A percentile compares a stretch with the other conserved stretches of the same genome.
Conservation (phyloP, 2,329 filamentous ascomycete genomes). For the Pseudopyricularia cyperi region DNA sequence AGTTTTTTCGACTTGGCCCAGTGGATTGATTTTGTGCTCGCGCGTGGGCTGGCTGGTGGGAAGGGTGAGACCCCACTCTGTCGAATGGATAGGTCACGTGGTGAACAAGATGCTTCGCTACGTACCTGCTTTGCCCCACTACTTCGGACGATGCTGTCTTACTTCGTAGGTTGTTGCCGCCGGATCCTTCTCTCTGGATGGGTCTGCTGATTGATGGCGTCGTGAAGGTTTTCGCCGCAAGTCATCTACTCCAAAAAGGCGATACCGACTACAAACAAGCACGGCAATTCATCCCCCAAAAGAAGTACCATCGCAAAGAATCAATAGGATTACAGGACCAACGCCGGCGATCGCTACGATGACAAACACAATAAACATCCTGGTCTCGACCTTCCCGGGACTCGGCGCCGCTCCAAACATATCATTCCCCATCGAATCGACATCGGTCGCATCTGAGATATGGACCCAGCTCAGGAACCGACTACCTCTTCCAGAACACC, state of each 20-base stretch:
- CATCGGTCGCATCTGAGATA: constrained; percentile 55
- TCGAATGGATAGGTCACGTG: neutral
- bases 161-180: no score
- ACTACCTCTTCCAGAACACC: constrained; percentile 42
- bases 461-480: constrained; percentile 48
- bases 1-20: neutral
- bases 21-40: constrained; percentile 2
- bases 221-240: no score
- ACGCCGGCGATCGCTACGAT: no score
- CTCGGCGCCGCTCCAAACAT: constrained; percentile 73
- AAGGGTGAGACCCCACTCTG: neutral
- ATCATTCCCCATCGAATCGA: constrained; percentile 55
- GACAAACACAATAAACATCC: constrained; percentile 48
- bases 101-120: neutral
- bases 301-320: neutral
- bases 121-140: neutral
- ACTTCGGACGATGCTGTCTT: no score
- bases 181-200: no score
- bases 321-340: neutral
- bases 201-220: no score
- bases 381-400: constrained; percentile 75
- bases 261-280: neutral
- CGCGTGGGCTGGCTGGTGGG: neutral
- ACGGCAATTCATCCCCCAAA: neutral
- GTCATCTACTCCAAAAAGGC: no score